Evolutionary conservation across 2,329 filamentous ascomycete species (phyloP), one percentile per base, ranked within the genome.

Genomic region (Ophioceras dolichostomum): DNA sequence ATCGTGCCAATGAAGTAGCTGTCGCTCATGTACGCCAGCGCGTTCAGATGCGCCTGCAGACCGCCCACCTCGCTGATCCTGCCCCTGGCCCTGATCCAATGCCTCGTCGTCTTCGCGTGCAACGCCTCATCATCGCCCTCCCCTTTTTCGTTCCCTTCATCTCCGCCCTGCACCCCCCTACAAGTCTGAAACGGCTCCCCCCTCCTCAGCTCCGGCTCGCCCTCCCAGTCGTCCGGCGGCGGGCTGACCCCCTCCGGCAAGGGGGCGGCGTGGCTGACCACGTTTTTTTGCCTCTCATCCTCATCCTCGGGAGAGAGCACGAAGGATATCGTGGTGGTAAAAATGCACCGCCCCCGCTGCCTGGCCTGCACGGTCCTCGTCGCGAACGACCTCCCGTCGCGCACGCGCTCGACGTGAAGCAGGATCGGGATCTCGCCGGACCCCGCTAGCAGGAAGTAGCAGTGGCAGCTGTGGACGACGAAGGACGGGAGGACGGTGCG

Each of bases 351-450:
- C 9, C 88, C 91, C 29, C 78, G 70, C 63, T 98, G 91, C 20
- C 87, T 71, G 22, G 91, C 91, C 61, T 96, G 89, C n/a, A 98
- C 91, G 1, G 89, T 96, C 38, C 91, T 73, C 27, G 91, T 96
- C 38, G 85, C 80, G 57, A 88, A 98, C 36, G 82, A 88, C 41
- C 81, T 78, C 8, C 91, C 91, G 54, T 94, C 86, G 39, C 91
- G 80, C 34, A 98, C 86, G 37, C 84, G 76, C 64, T 96, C 91
- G 33, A 98, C 91, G 55, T 95, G 85, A 64, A 94, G 96, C 43
- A 95, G 70, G 46, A 96, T 83, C 22, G 91, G 89, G 14, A 91
- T 80, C 42, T 82, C 76, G 10, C 76, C 70, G 52, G 89, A 83
- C 20, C 91, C 91, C 4, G 89, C 88, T 2, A 96, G 77, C 24